Evolutionary conservation across 371 early-diverging fungal genomes (phyloP).

Genomic region (Batkoa obscura): DNA sequence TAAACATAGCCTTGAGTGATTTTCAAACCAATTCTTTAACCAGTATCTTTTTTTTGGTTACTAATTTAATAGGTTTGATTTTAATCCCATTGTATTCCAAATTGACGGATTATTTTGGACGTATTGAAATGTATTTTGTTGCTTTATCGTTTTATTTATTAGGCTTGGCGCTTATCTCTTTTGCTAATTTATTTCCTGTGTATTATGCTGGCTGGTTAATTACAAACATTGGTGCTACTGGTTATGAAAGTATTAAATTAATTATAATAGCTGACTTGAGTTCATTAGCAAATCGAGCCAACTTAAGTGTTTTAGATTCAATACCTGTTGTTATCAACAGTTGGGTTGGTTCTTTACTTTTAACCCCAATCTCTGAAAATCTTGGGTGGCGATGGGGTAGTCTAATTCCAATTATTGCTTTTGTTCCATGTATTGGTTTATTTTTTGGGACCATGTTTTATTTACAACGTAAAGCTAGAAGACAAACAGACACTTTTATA

Average conservation of each 20-base stretch:
- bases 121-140: not conserved
- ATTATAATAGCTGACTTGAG: not conserved
- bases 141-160: not conserved
- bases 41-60: not conserved
- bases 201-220: not conserved
- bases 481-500: not conserved
- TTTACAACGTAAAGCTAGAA: not conserved
- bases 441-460: not conserved
- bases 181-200: not conserved
- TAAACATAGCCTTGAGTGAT: not conserved
- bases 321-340: not conserved
- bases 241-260: not conserved
- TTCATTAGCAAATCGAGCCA: not conserved
- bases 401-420: not conserved
- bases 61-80: not conserved
- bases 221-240: not conserved
- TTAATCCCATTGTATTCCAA: not conserved
- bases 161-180: not conserved
- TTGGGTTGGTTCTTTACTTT: not conserved
- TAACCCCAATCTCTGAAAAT: not conserved
- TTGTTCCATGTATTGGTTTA: not conserved
- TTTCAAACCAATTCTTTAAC: not conserved
- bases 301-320: not conserved
- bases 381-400: not conserved
- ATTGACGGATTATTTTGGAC: not conserved